These are phyloP conservation scores for Stemphylium vesicarium DNA, from an alignment of 2,329 filamentous ascomycete species.

Conservation along the genomic window DNA sequence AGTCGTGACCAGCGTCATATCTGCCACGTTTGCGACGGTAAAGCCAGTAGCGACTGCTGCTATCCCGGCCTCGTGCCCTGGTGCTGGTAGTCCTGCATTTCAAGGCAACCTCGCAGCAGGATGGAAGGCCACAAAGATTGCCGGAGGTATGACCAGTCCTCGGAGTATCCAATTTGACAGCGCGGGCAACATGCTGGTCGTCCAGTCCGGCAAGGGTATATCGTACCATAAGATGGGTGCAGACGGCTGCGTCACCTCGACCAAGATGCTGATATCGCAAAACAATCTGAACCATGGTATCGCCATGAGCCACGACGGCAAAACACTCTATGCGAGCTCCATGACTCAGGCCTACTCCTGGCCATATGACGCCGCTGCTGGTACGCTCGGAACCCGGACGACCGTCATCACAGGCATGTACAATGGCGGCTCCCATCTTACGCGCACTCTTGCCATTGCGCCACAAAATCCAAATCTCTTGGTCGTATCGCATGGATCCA, in stretches of 20 bases:
- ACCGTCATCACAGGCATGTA: slow-evolving; percentile 67
- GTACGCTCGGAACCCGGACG: slow-evolving; percentile 56
- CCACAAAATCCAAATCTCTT: slow-evolving; percentile 61
- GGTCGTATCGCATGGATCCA: slow-evolving; percentile 69
- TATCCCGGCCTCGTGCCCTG: slow-evolving; percentile 41
- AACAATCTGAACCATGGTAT: slow-evolving; percentile 59
- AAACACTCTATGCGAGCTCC: slow-evolving; percentile 61
- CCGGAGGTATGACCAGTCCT: slow-evolving; percentile 38
- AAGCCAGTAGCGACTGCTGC: slow-evolving; percentile 26
- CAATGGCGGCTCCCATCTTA: slow-evolving; percentile 62
- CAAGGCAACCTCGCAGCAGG: slow-evolving; percentile 33
- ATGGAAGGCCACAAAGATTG: slow-evolving; percentile 44
- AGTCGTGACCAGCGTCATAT: slow-evolving; percentile 28
- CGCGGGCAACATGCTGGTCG: slow-evolving; percentile 43
- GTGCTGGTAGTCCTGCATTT: slow-evolving; percentile 35
- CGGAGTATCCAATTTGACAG: slow-evolving; percentile 43
- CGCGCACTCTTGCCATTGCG: slow-evolving; percentile 70
- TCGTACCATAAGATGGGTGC: slow-evolving; percentile 37
- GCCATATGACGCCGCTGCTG: slow-evolving; percentile 63
- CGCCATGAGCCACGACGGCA: slow-evolving; percentile 54
- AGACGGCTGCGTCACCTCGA: slow-evolving; percentile 40
- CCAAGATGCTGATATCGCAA: slow-evolving; percentile 40
- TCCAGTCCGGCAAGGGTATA: slow-evolving; percentile 44
- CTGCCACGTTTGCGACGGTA: slow-evolving; percentile 21
- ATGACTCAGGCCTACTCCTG: slow-evolving; percentile 66